These are phyloP conservation scores for Ceratobasidium sp. DNA, from an alignment of 1,284 basidiomycete species.

Conservation along the genomic window DNA sequence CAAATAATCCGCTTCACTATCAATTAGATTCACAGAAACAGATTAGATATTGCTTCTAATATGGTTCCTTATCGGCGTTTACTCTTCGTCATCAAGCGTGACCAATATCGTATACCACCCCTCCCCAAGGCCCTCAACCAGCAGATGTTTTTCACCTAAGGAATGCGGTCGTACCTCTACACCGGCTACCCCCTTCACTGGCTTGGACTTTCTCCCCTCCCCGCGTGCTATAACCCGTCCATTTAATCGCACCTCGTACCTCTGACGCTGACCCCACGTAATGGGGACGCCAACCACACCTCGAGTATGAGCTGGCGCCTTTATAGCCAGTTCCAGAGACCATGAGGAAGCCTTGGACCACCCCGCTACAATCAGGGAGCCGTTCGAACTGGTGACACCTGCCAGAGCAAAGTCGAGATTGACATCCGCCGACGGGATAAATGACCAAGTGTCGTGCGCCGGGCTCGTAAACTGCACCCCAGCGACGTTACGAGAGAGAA, in stretches of 20 bases:
- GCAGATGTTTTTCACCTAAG: conserved; percentile 10
- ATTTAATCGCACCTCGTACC: conserved; percentile 17
- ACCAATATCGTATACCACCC: conserved; percentile 18
- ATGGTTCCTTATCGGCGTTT: too few species aligned
- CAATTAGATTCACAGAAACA: too few species aligned
- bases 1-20: too few species aligned
- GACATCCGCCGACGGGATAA: neutral
- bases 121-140: conserved; percentile 6
- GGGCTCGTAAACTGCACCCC: conserved; percentile 20
- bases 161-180: too few species aligned
- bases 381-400: conserved; percentile 16
- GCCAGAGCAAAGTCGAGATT: conserved; percentile 29
- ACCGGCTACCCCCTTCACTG: too few species aligned
- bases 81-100: neutral
- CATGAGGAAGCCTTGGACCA: conserved; percentile 32
- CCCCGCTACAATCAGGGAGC: conserved; percentile 6
- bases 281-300: conserved; percentile 12
- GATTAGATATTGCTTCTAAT: too few species aligned
- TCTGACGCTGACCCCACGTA: conserved; percentile 4
- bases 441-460: conserved; percentile 20
- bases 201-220: neutral
- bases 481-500: conserved; percentile 25
- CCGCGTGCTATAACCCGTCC: neutral
- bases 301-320: conserved; percentile 9
- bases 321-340: conserved; percentile 25